Conservation (phyloP, 2,329 filamentous ascomycete genomes). For the Purpureocillium lavendulum region DNA sequence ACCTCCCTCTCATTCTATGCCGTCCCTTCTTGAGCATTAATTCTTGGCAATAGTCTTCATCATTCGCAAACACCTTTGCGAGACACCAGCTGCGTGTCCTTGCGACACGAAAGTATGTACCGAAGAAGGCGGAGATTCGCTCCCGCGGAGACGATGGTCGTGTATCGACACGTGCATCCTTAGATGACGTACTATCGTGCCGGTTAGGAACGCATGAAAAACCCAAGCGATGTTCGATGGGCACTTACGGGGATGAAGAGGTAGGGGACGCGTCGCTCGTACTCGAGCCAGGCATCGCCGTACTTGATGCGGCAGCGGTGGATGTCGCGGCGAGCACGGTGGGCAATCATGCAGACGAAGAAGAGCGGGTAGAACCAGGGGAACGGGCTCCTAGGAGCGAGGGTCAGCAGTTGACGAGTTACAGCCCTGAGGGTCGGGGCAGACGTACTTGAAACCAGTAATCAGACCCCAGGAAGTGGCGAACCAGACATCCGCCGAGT, state of each 20-base stretch:
- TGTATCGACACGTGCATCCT: not conserved
- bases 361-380: constrained; percentile 89
- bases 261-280: constrained; percentile 71
- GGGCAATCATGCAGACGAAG: constrained; percentile 73
- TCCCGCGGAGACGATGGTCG: not conserved
- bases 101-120: not conserved
- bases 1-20: not conserved
- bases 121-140: not conserved
- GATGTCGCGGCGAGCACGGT: constrained; percentile 71
- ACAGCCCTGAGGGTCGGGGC: not conserved
- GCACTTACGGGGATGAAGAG: constrained; percentile 65
- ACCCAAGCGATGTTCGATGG: not conserved
- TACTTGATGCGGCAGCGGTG: constrained; percentile 72
- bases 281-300: constrained; percentile 73
- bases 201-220: constrained; percentile 7
- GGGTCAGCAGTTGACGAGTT: not conserved
- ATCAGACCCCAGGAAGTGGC: constrained; percentile 42
- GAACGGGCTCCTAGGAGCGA: constrained; percentile 54
- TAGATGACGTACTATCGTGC: constrained; percentile 31
- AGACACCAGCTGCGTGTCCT: too few relatives aligned
- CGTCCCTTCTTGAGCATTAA: not conserved
- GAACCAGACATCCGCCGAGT: constrained; percentile 41
- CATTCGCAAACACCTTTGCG: too few relatives aligned
- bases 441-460: constrained; percentile 35
- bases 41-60: too few relatives aligned